phyloP scores from a whole-genome alignment of 805 yeast species.

The Metschnikowia sp. region DNA sequence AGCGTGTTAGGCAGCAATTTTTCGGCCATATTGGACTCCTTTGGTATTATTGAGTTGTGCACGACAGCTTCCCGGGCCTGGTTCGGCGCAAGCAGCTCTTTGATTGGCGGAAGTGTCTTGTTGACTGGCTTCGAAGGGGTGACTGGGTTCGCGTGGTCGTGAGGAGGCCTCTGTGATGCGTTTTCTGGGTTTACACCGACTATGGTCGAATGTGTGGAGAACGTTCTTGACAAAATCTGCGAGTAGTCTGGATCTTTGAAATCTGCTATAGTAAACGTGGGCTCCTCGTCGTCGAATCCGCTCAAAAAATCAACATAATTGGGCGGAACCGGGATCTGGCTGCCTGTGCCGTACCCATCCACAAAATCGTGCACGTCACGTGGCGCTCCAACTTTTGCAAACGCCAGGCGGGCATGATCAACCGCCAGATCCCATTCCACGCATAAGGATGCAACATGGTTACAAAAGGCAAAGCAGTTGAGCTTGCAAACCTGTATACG shows the following conservation, averaged over 20 bases:
- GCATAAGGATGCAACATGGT: slow-evolving; percentile 69
- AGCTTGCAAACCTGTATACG: slow-evolving; percentile 66
- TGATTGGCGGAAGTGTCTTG: slow-evolving; percentile 13
- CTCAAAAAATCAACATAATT: slow-evolving; percentile 56
- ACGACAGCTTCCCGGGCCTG: background rate
- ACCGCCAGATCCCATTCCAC: slow-evolving; percentile 76
- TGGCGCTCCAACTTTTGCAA: slow-evolving; percentile 66
- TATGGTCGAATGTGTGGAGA: slow-evolving; percentile 13
- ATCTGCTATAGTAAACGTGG: slow-evolving; percentile 23
- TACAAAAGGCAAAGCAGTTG: slow-evolving; percentile 75
- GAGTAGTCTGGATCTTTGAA: slow-evolving; percentile 34
- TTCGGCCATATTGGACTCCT: background rate
- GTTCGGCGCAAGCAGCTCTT: background rate
- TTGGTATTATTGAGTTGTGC: background rate
- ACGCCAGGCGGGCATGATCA: slow-evolving; percentile 61
- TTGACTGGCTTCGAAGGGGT: slow-evolving; percentile 5
- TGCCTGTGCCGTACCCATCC: slow-evolving; percentile 59
- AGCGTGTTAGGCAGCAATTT: background rate
- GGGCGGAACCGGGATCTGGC: slow-evolving; percentile 55
- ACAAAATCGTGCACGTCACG: slow-evolving; percentile 57
- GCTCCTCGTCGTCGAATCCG: slow-evolving; percentile 31
- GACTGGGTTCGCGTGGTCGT: background rate
- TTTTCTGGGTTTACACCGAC: background rate
- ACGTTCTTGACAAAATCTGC: slow-evolving; percentile 18
- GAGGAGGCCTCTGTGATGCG: background rate